A percentile compares a stretch with the other conserved stretches of the same genome.
Conservation (phyloP, 805 yeast species). For the Soucietia sequanensis region DNA sequence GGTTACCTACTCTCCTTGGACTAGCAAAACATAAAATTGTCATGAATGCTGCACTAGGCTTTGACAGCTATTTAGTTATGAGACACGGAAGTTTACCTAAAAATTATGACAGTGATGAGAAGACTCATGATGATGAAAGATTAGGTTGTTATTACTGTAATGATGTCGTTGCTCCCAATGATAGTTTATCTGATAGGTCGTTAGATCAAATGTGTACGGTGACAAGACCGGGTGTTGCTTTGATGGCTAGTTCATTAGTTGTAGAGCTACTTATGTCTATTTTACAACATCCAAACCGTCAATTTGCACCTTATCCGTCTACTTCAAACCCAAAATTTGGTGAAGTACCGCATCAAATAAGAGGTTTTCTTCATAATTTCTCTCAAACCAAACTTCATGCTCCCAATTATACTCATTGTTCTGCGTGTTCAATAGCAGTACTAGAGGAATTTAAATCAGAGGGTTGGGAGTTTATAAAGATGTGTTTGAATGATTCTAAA, state of each 20-base stretch:
- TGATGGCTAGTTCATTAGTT: conserved; percentile 81
- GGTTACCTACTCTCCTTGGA: conserved; percentile 93
- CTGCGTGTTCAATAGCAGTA: conserved; percentile 77
- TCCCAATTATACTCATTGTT: conserved; percentile 73
- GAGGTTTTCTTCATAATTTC: conserved; percentile 78
- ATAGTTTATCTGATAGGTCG: conserved; percentile 82
- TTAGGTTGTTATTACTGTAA: conserved; percentile 95
- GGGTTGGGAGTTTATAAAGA: conserved; percentile 81
- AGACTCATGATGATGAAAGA: conserved; percentile 33
- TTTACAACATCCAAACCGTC: conserved; percentile 61
- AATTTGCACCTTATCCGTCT: conserved; percentile 38
- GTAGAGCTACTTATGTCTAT: conserved; percentile 78
- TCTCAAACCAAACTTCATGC: conserved; percentile 64
- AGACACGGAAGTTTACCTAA: conserved; percentile 67
- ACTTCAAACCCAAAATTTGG: conserved; percentile 47
- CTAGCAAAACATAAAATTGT: conserved; percentile 67
- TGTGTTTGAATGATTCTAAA: conserved; percentile 62
- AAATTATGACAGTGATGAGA: conserved; percentile 14
- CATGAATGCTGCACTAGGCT: conserved; percentile 91
- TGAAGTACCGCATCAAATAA: conserved; percentile 79
- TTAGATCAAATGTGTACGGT: conserved; percentile 99
- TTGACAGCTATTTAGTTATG: conserved; percentile 91
- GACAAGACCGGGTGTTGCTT: conserved; percentile 93
- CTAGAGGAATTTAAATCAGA: conserved; percentile 45
- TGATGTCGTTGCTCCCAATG: conserved; percentile 92